Base-by-base conservation (phyloP, 1,284 basidiomycete species). In the Ganoderma meredithae region DNA sequence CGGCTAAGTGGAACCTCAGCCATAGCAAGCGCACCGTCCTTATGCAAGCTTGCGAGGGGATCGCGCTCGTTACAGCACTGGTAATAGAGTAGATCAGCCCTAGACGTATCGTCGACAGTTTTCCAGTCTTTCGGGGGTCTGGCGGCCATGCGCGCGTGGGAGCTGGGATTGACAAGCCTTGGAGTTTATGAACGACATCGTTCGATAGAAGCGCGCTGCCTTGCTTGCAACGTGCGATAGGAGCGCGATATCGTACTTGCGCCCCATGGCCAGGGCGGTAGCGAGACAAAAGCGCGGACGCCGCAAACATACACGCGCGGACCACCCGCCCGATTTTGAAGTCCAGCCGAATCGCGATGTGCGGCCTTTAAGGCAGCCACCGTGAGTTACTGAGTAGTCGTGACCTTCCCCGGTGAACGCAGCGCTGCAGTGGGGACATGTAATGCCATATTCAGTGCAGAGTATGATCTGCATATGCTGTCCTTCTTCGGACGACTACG, bases 401-500 rank as follows among this genome's bases (percentile, higher is more conserved):
- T 49, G 47, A 9, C 52, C 52, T 31, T 27, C 27, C 52, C 27
- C 52, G 52, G 31, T 53, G 25, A 27, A 53, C 25, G 27, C 17
- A 31, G 15, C n/a, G n/a, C n/a, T n/a, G n/a, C n/a, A n/a, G n/a
- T 4, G 25, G 17, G 52, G 15, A 15, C 12, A 13, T 9, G 12
- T 5, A 31, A 25, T 53, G 10, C 52, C 56, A 40, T 58, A 58
- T 58, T n/a, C 33, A 31, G 52, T 27, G 52, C 27, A 31, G 25
- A 31, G 27, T 27, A 15, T 13, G 52, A 53, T 53, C 52, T 53
- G 52, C 27, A 17, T 31, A 17, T 31, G 31, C 52, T 41, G 22
- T 36, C 64, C 40, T 60, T 59, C 52, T 61, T 44, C 44, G 60
- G 64, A 41, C 36, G 47, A 61, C 62, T 65, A 53, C 36, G 47